Conservation (phyloP, 768 basidiomycete species). For the Suillus hirtellus region DNA sequence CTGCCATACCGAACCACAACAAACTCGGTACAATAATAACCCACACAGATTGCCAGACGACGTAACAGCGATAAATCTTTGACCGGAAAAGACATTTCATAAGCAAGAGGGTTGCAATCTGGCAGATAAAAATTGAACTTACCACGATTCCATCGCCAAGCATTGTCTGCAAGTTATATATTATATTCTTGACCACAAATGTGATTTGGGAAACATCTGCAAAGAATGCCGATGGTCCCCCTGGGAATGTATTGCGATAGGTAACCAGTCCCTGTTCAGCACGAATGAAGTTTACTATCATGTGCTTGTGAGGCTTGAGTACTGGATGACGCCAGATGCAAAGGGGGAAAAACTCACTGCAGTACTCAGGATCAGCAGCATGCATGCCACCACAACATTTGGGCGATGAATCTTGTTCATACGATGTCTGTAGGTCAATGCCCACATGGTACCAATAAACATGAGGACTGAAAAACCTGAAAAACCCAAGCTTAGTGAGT, state of each 20-base stretch:
- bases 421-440: background rate
- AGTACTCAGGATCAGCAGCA: constrained; percentile 6
- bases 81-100: background rate
- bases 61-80: background rate
- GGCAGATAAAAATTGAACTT: background rate
- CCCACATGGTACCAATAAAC: background rate
- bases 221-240: constrained; percentile 26
- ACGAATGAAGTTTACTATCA: constrained; percentile 7
- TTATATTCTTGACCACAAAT: constrained; percentile 25
- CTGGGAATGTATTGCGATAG: constrained; percentile 20
- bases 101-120: background rate
- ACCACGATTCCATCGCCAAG: constrained; percentile 6
- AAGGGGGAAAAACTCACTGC: background rate
- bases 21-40: background rate
- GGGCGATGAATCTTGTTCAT: background rate
- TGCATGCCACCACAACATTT: background rate
- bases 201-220: constrained; percentile 21
- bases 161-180: constrained; percentile 18
- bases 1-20: constrained; percentile 8
- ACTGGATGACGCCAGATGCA: background rate
- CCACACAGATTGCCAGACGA: background rate
- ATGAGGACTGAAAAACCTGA: background rate
- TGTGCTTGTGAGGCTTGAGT: background rate
- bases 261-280: constrained; percentile 17
- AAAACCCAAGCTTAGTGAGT: background rate